Conservation (phyloP, 108 stramenopile species). For the Epithemia pelagica region DNA sequence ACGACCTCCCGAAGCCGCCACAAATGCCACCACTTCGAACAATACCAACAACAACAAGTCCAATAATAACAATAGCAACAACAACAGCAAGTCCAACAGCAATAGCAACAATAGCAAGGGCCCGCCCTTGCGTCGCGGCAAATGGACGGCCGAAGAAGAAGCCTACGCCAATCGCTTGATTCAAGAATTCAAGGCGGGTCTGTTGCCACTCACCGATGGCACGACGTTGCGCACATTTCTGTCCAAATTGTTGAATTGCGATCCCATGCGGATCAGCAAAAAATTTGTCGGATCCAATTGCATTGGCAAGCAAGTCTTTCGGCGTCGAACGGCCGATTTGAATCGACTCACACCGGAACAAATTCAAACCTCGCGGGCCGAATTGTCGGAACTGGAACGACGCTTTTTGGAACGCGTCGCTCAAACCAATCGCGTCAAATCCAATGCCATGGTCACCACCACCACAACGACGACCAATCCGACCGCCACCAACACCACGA, state of each 20-base stretch:
- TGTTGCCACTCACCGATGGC: conserved; percentile 90
- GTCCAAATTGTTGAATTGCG: conserved; percentile 91
- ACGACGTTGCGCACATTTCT: conserved; percentile 94
- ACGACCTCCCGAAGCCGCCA: neutral
- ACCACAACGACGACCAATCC: neutral
- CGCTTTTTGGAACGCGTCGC: conserved; percentile 90
- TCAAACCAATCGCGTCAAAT: conserved; percentile 88
- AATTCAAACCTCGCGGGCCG: conserved; percentile 71
- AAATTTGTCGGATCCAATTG: conserved; percentile 96
- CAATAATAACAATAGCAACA: neutral
- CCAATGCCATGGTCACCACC: conserved; percentile 16
- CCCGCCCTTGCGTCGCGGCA: conserved; percentile 59
- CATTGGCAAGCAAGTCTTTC: conserved; percentile 95
- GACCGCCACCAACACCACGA: neutral
- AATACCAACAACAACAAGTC: conserved; percentile 8
- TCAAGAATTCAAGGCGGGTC: conserved; percentile 88
- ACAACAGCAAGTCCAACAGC: neutral
- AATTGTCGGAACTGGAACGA: conserved; percentile 83
- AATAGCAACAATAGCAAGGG: conserved; percentile 15
- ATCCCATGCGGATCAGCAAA: conserved; percentile 99
- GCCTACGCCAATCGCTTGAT: conserved; percentile 90
- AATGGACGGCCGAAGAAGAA: conserved; percentile 97
- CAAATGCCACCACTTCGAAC: too few relatives aligned
- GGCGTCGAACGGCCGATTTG: conserved; percentile 78
- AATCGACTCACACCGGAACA: conserved; percentile 84